Evolutionary conservation across 2,329 filamentous ascomycete species (phyloP), one percentile per base, ranked within the genome.

Genomic region (Simplicillium sp.): DNA sequence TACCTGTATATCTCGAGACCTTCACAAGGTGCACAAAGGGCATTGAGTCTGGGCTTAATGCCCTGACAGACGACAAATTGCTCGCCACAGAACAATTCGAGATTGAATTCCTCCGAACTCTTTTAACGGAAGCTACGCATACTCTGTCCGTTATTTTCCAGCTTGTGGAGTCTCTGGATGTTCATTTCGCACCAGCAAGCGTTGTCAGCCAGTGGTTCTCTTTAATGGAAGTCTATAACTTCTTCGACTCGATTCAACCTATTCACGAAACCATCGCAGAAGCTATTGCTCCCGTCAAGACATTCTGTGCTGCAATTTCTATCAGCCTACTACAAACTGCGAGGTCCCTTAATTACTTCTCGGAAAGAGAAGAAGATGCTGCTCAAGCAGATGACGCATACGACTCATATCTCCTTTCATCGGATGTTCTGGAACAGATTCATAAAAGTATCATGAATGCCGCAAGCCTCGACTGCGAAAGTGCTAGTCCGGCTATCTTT

Each of bases 81-180:
- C 48, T 73, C 41, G 54, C 68, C 31, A 67, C 71, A 1, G 77
- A 79, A 17, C 71, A 75, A 29, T 49, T 75, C 11, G 70, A 75
- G 44, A 37, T 71, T 7, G 67, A 74, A 39, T 90, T 82, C 78
- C 61, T 73, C 17, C 70, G 71, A 41, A 78, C 72, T 5, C 64
- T 80, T 18, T 65, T 88, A 16, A 77, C 79, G 12, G 87, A 94
- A 58, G 72, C 83, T 34, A 68, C 84, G 32, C 84, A 92, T 54
- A 73, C 82, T 33, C 68, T 92, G 59, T 81, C 87, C 37, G 68
- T 88, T 13, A 64, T 87, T 17, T 85, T 89, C 50, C 73, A 87
- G 48, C 68, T 84, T n/a, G 62, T 87, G 29, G 80, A 84, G 47
- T 63, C 74, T 36, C 70, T 73, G 38, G 58, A 67, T 31, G 63